Base-by-base conservation (phyloP, 805 yeast genomes). In the Yamadazyma laniorum region DNA sequence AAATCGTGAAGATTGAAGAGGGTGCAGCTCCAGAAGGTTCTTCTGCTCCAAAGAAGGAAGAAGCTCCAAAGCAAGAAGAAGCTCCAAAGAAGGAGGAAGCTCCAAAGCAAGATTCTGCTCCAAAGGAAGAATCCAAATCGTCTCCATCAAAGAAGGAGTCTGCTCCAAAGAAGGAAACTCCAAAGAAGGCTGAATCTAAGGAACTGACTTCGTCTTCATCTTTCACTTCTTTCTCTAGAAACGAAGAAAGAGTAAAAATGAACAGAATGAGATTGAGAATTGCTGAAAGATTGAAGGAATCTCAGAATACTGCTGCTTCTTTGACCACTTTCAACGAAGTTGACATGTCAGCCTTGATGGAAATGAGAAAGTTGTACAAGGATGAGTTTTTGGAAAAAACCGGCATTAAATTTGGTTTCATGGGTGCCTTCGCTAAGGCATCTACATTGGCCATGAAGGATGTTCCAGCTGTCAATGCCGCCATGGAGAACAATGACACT, bases 251-350 rank as follows among this genome's bases (percentile, higher is more conserved):
- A 63, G 95, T 93, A 49, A 91, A 91, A 77, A 91, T 91, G 98
- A 93, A 90, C 82, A 86, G 99, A 75, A 93, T 91, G 98, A 85
- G 99, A 73, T 70, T 87, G 71, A 87, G 99, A 77, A 93, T 93
- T 52, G 96, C 99, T 44, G 98, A 91, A 75, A 87, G 99, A 72
- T 84, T 91, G 62, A 91, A 91, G 87, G 98, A 93, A 75, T 86
- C 98, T 25, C 99, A 91, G 72, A 93, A 93, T 77, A 90, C 98
- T 40, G 95, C 98, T 50, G 99, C 99, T 26, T 87, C 98, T 32
- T 79, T 91, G 61, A 91, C 99, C 40, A 91, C 99, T 35, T 91
- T 91, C 79, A 91, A 91, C 71, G 99, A 91, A 74, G 95, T 88
- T 48, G 99, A 91, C 70, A 93, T 91, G 98, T 74, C 93, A 37